These are phyloP conservation scores for Pelargonium australe DNA, from an alignment of 441 rosid genomes.

Conservation along the genomic window DNA sequence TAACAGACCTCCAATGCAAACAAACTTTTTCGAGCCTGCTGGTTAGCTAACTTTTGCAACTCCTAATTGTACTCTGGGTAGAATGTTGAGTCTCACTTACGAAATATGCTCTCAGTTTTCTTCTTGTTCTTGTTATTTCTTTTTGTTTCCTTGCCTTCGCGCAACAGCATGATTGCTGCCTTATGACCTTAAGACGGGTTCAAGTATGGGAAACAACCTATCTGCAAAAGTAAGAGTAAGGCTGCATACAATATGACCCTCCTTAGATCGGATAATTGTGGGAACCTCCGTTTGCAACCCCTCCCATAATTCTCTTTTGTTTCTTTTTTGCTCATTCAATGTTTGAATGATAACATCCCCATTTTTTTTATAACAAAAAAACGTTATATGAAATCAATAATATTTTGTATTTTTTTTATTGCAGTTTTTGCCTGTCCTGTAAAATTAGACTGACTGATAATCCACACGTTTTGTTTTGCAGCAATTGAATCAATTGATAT, in stretches of 20 bases:
- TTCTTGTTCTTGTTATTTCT: not conserved
- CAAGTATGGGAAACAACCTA: too few species aligned
- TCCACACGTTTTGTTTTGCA: slow-evolving; percentile 34
- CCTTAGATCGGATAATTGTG: too few species aligned
- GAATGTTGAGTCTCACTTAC: not conserved
- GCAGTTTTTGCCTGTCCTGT: not conserved
- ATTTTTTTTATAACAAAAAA: not conserved
- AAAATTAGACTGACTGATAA: slow-evolving; percentile 18
- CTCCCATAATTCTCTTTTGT: too few species aligned
- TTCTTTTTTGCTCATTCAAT: not conserved
- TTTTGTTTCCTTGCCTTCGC: not conserved
- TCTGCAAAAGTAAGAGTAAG: too few species aligned
- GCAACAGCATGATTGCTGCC: too few species aligned
- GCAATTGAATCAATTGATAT: slow-evolving; percentile 89
- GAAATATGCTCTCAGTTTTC: not conserved
- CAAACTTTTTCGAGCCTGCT: slow-evolving; percentile 92
- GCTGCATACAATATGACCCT: too few species aligned
- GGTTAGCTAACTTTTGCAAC: slow-evolving; percentile 36
- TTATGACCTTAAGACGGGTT: too few species aligned
- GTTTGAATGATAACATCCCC: not conserved
- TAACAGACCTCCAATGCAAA: slow-evolving; percentile 87
- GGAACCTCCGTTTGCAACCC: too few species aligned
- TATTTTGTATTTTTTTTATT: not conserved
- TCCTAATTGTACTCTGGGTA: not conserved
- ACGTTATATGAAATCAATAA: not conserved